These are phyloP conservation scores for Spathaspora passalidarum DNA, from an alignment of 805 yeast species.

Conservation along the genomic window DNA sequence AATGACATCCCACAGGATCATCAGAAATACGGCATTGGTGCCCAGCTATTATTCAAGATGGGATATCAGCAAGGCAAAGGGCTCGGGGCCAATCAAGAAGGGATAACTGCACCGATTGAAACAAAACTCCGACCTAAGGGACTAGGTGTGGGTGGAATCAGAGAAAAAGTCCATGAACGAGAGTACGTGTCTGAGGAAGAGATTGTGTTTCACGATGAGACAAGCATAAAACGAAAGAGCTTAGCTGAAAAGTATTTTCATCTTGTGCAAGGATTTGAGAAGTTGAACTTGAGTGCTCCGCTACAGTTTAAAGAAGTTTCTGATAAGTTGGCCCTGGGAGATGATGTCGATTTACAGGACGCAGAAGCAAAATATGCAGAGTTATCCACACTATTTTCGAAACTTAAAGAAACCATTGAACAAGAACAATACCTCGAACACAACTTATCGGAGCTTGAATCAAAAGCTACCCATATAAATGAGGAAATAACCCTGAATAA, in stretches of 20 bases:
- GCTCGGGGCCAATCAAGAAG: slow-evolving; percentile 69
- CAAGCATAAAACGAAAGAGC: background rate
- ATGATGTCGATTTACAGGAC: background rate
- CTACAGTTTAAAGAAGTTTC: background rate
- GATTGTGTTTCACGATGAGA: slow-evolving; percentile 5
- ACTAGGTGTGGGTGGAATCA: slow-evolving; percentile 69
- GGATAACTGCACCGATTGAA: slow-evolving; percentile 79
- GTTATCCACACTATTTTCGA: background rate
- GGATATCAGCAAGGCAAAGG: slow-evolving; percentile 86
- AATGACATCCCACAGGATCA: slow-evolving; percentile 1
- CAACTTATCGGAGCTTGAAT: background rate
- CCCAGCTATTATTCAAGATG: slow-evolving; percentile 72
- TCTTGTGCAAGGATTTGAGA: slow-evolving; percentile 1
- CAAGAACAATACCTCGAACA: background rate
- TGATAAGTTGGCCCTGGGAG: background rate
- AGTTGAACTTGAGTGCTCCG: slow-evolving; percentile 3
- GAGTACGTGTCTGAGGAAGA: slow-evolving; percentile 23
- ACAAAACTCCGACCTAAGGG: slow-evolving; percentile 64
- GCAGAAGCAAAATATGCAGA: background rate
- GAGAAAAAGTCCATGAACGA: slow-evolving; percentile 25
- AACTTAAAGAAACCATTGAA: background rate
- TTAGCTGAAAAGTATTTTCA: background rate
- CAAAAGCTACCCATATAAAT: background rate
- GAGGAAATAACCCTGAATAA: background rate
- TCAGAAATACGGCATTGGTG: slow-evolving; percentile 76